Evolutionary conservation across 495 filamentous ascomycete species (phyloP).

Genomic region (Trichoderma parareesei): DNA sequence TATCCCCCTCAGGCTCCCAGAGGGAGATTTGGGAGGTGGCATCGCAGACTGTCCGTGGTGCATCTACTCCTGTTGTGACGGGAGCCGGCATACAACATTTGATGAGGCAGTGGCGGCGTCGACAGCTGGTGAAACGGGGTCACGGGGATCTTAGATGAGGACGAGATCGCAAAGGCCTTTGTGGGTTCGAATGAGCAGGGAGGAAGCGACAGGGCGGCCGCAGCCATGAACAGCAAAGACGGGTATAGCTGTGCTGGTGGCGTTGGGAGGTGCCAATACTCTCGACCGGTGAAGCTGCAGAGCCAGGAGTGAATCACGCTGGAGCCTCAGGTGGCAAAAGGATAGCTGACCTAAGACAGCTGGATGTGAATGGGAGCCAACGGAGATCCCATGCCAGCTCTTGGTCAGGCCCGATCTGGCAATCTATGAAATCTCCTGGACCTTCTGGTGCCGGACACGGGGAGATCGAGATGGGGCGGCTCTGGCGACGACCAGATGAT

Average conservation of each 20-base stretch:
- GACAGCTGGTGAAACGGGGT: not conserved
- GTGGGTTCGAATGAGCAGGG: not conserved
- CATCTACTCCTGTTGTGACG: conserved; percentile 3
- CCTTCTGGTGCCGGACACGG: not conserved
- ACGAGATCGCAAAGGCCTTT: not conserved
- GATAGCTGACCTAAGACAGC: conserved; percentile 10
- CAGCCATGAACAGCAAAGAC: not conserved
- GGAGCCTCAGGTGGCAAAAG: not conserved
- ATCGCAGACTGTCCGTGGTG: conserved; percentile 3
- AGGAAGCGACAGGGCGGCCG: not conserved
- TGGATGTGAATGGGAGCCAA: not conserved
- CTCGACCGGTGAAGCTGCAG: not conserved
- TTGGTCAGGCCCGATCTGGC: conserved; percentile 1
- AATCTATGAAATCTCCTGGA: not conserved
- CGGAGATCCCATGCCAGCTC: not conserved
- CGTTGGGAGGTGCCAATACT: conserved; percentile 1
- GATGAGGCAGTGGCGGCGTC: not conserved
- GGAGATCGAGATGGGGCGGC: not conserved
- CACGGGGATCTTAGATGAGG: not conserved
- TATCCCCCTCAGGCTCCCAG: not conserved
- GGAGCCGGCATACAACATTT: not conserved
- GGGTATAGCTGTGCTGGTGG: not conserved
- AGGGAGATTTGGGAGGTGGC: not conserved
- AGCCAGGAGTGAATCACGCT: not conserved
- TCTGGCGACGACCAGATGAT: not conserved